Conservation (phyloP, 2,329 filamentous ascomycete genomes). For the Herpotrichia juniperi region DNA sequence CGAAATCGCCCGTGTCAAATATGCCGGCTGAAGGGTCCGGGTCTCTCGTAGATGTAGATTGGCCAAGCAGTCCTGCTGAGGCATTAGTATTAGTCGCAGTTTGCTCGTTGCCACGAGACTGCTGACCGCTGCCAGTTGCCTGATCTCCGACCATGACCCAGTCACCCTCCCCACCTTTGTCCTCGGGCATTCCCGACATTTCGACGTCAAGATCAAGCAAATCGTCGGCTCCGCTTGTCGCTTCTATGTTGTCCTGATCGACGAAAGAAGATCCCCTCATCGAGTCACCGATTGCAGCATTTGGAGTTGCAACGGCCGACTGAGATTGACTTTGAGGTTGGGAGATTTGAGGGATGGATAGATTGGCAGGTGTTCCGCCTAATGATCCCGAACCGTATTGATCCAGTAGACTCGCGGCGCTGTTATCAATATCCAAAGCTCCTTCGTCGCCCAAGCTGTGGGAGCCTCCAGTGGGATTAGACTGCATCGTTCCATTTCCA, state of each 20-base stretch:
- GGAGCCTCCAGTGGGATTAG: conserved; percentile 41
- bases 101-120: conserved; percentile 23
- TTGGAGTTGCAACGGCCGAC: conserved; percentile 64
- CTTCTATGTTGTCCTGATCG: conserved; percentile 31
- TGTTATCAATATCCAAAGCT: conserved; percentile 42
- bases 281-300: conserved; percentile 29
- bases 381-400: conserved; percentile 70
- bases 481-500: conserved; percentile 29
- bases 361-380: conserved; percentile 66
- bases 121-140: conserved; percentile 21
- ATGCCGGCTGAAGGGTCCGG: conserved; percentile 39
- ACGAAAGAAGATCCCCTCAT: conserved; percentile 31
- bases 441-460: conserved; percentile 37
- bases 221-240: conserved; percentile 32
- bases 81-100: conserved; percentile 21
- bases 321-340: conserved; percentile 64
- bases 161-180: conserved; percentile 36
- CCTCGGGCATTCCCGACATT: conserved; percentile 62
- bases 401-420: conserved; percentile 68
- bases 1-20: conserved; percentile 46
- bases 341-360: conserved; percentile 61
- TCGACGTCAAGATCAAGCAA: conserved; percentile 55
- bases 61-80: conserved; percentile 15
- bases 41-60: conserved; percentile 29
- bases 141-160: conserved; percentile 45